These are phyloP conservation scores for Scutellaria minor DNA, from an alignment of 257 asterid species.

Conservation along the genomic window DNA sequence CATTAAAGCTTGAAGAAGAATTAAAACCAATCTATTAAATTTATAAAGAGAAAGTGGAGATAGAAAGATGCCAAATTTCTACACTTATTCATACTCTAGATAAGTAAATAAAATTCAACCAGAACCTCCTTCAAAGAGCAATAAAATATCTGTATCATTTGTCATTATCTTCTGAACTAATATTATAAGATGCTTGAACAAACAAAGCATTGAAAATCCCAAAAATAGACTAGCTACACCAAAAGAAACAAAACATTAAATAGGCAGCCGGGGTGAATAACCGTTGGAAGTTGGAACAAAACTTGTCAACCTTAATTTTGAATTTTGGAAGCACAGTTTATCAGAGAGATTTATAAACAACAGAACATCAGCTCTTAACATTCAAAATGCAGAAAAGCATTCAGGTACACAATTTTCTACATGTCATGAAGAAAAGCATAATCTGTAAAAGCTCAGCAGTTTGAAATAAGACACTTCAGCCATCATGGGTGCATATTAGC, in stretches of 20 bases:
- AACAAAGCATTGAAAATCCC: conserved; percentile 20
- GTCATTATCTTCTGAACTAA: conserved; percentile 9
- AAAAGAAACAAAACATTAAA: conserved; percentile 6
- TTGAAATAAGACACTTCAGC: not conserved
- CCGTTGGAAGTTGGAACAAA: conserved; percentile 11
- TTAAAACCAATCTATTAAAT: conserved; percentile 13
- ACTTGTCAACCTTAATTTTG: too few relatives aligned
- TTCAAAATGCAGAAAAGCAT: not conserved
- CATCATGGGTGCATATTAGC: conserved; percentile 18
- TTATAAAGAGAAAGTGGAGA: conserved; percentile 15
- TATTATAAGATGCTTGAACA: not conserved
- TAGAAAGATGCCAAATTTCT: not conserved
- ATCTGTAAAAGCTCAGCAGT: not conserved
- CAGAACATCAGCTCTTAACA: conserved; percentile 12
- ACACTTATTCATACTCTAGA: not conserved
- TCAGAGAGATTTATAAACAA: not conserved
- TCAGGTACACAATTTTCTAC: conserved; percentile 1
- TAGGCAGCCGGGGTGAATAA: not conserved
- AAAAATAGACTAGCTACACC: not conserved
- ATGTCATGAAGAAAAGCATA: conserved; percentile 6
- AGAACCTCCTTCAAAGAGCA: not conserved
- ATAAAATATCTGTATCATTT: not conserved
- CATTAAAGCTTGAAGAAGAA: conserved; percentile 26
- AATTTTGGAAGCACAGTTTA: not conserved
- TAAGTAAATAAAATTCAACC: conserved; percentile 13